phyloP scores from a whole-genome alignment of 2,329 filamentous ascomycete genomes.

The Drechslerella coelobrocha region DNA sequence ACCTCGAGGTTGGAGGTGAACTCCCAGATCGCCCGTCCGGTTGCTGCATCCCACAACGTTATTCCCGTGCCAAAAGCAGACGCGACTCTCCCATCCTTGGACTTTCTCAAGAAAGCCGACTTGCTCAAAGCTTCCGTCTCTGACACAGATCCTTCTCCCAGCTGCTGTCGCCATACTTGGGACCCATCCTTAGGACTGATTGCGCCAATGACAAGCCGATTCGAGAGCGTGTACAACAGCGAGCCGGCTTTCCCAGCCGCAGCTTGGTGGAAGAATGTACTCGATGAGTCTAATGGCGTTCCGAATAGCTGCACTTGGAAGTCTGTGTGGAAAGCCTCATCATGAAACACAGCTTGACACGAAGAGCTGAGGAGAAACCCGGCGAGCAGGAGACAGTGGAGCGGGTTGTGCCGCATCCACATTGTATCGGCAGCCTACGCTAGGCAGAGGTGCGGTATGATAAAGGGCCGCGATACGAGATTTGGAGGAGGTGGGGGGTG shows the following conservation, averaged over 20 bases:
- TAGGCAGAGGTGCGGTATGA: slow-evolving; percentile 17
- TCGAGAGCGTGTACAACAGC: slow-evolving; percentile 87
- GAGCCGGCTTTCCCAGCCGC: slow-evolving; percentile 81
- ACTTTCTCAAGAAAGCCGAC: slow-evolving; percentile 69
- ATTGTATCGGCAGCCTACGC: slow-evolving; percentile 30
- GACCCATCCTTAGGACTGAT: slow-evolving; percentile 86
- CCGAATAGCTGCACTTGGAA: slow-evolving; percentile 92
- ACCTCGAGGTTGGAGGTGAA: slow-evolving; percentile 68
- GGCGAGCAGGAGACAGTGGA: slow-evolving; percentile 48
- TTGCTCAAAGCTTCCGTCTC: slow-evolving; percentile 49
- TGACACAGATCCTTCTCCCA: slow-evolving; percentile 62
- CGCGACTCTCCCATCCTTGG: slow-evolving; percentile 78
- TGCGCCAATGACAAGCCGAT: slow-evolving; percentile 81
- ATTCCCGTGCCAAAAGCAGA: slow-evolving; percentile 75
- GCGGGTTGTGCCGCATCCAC: slow-evolving; percentile 47
- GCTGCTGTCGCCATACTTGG: slow-evolving; percentile 82
- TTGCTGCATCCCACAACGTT: slow-evolving; percentile 81
- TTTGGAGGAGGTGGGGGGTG: slow-evolving; percentile 7
- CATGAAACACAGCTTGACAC: slow-evolving; percentile 76
- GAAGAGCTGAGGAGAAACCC: slow-evolving; percentile 62
- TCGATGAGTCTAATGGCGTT: slow-evolving; percentile 73
- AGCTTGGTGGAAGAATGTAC: slow-evolving; percentile 94
- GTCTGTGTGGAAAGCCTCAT: slow-evolving; percentile 90
- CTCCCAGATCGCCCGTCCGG: slow-evolving; percentile 80
- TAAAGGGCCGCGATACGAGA: slow-evolving; percentile 3